These are phyloP conservation scores for Tieghemostelium lacteum DNA, from an alignment of 78 protist species.

Conservation along the genomic window DNA sequence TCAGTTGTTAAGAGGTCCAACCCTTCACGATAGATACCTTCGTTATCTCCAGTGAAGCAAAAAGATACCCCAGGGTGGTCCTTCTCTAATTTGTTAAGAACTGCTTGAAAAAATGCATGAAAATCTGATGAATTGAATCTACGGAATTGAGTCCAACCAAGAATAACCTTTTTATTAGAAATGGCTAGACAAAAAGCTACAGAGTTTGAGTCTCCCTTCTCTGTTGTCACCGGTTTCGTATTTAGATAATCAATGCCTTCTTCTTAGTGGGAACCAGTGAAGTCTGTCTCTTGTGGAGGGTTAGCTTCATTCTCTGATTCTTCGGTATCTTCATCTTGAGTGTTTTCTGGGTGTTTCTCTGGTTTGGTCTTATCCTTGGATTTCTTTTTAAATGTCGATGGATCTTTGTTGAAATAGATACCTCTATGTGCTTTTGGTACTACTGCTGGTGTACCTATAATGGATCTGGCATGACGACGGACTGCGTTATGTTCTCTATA, in stretches of 20 bases:
- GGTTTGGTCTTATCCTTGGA: too few species aligned
- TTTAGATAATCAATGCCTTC: too few species aligned
- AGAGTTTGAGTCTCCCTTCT: background rate
- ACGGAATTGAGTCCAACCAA: background rate
- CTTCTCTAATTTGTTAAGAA: background rate
- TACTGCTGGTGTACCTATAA: background rate
- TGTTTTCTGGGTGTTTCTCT: too few species aligned
- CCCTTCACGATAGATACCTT: background rate
- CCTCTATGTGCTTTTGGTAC: background rate
- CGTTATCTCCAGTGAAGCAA: background rate
- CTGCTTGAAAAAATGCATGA: background rate
- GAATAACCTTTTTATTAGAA: background rate
- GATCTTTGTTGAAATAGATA: too few species aligned
- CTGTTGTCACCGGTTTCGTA: background rate
- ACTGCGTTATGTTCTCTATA: too few species aligned
- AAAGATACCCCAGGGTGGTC: background rate
- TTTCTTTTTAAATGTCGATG: too few species aligned
- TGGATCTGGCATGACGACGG: background rate
- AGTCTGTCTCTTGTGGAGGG: background rate
- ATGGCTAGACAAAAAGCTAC: background rate
- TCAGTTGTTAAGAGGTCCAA: background rate
- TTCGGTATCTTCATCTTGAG: background rate
- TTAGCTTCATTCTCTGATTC: background rate
- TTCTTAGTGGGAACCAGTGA: background rate
- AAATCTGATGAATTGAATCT: background rate